These are phyloP conservation scores for Apophysomyces elegans DNA, from an alignment of 371 early-diverging fungal genomes.

Conservation along the genomic window DNA sequence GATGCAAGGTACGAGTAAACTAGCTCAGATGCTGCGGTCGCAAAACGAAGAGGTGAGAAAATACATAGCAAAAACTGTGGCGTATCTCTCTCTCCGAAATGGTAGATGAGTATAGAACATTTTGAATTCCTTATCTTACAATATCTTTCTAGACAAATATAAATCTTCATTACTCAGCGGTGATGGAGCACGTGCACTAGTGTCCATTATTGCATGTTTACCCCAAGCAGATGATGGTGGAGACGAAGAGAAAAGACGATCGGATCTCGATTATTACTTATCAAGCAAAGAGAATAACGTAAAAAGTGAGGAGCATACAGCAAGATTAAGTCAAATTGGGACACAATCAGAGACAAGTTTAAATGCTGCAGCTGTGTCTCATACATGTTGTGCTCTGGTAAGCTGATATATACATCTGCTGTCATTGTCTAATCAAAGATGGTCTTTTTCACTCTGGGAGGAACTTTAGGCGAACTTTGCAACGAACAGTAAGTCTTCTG, in stretches of 20 bases:
- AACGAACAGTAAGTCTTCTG: conserved; percentile 46
- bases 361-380: conserved; percentile 51
- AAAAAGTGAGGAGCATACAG: background rate
- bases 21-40: conserved; percentile 39
- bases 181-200: conserved; percentile 50
- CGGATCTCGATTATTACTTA: conserved; percentile 23
- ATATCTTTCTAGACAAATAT: conserved; percentile 44
- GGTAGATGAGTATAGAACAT: conserved; percentile 28
- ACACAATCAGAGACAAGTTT: conserved; percentile 5
- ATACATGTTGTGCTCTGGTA: conserved; percentile 63
- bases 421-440: too few species aligned
- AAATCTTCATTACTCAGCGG: conserved; percentile 55
- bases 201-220: conserved; percentile 38
- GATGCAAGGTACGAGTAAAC: conserved; percentile 30
- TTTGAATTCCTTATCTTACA: background rate
- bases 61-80: conserved; percentile 63
- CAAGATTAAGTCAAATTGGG: background rate
- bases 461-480: conserved; percentile 57
- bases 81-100: conserved; percentile 61
- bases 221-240: conserved; percentile 21
- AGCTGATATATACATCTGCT: background rate
- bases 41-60: conserved; percentile 48
- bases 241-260: conserved; percentile 8
- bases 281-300: conserved; percentile 9
- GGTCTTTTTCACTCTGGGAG: background rate